A percentile compares a stretch with the other conserved stretches of the same genome.
phyloP scores from a whole-genome alignment of 768 basidiomycete species.

The Leccinum obscurum region DNA sequence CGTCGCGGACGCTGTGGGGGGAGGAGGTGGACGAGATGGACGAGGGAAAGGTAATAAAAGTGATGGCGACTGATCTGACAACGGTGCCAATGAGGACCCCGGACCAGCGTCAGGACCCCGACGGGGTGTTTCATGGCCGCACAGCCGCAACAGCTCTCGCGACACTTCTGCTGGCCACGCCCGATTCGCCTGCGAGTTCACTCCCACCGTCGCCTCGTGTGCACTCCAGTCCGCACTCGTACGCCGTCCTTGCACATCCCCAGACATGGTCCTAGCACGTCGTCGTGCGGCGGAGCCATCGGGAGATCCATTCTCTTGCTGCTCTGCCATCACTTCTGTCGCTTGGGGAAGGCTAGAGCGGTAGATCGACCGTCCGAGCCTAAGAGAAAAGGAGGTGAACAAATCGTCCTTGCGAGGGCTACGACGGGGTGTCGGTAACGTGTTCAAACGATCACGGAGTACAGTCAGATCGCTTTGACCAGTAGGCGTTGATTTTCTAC shows the following conservation, averaged over 20 bases:
- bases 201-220: slow-evolving; percentile 42
- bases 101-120: slow-evolving; percentile 10
- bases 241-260: slow-evolving; percentile 42
- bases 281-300: slow-evolving; percentile 7
- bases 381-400: slow-evolving; percentile 25
- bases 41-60: slow-evolving; percentile 35
- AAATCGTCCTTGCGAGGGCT: slow-evolving; percentile 21
- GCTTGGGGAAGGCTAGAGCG: slow-evolving; percentile 30
- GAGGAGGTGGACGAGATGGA: slow-evolving; percentile 21
- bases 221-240: slow-evolving; percentile 61
- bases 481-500: slow-evolving; percentile 15
- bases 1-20: slow-evolving; percentile 27
- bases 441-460: slow-evolving; percentile 27
- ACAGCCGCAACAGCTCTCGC: slow-evolving; percentile 52
- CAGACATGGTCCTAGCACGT: slow-evolving; percentile 33
- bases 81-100: slow-evolving; percentile 26
- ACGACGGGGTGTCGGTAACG: slow-evolving; percentile 18
- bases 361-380: slow-evolving; percentile 28
- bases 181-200: slow-evolving; percentile 31
- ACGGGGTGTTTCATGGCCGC: slow-evolving; percentile 32
- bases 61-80: slow-evolving; percentile 16
- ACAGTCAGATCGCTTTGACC: slow-evolving; percentile 4
- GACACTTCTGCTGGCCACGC: slow-evolving; percentile 63
- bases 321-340: slow-evolving; percentile 21
- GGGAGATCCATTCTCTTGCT: slow-evolving; percentile 3